phyloP scores from a whole-genome alignment of 2,329 filamentous ascomycete species.

The Cryphonectria carpinicola region DNA sequence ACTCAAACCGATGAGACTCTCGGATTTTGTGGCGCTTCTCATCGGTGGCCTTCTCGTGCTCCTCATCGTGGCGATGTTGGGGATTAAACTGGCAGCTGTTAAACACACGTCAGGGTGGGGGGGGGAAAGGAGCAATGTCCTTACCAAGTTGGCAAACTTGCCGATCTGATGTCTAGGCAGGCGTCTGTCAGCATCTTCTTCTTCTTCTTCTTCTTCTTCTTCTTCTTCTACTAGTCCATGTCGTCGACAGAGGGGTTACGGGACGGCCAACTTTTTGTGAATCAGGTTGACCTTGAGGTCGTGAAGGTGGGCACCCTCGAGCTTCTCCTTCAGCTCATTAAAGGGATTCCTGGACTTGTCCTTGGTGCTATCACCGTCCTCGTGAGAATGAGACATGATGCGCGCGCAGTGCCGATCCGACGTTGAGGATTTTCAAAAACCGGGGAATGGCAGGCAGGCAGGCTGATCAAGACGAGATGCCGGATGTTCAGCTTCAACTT shows the following conservation, averaged over 20 bases:
- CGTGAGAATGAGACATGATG: conserved; percentile 22
- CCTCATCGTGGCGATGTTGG: conserved; percentile 92
- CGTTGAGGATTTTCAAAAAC: background rate
- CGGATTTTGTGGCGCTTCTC: conserved; percentile 74
- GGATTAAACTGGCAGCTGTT: conserved; percentile 65
- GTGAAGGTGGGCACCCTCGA: conserved; percentile 57
- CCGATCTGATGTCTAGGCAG: conserved; percentile 58
- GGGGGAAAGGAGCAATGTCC: conserved; percentile 29
- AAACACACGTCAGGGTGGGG: background rate
- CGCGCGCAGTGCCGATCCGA: background rate
- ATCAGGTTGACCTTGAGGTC: conserved; percentile 61
- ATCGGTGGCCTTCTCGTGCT: conserved; percentile 84
- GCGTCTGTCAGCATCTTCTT: conserved; percentile 10
- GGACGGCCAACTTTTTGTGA: conserved; percentile 58
- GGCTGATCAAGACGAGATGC: background rate
- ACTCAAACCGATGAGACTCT: conserved; percentile 81
- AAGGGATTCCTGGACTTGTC: conserved; percentile 56
- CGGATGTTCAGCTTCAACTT: background rate
- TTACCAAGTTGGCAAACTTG: conserved; percentile 65
- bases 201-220: too few species aligned
- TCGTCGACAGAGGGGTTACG: background rate
- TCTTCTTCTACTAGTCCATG: background rate
- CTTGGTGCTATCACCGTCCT: conserved; percentile 37
- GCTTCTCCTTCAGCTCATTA: conserved; percentile 54
- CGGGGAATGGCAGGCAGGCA: background rate